Evolutionary conservation across 169 alveolate species (phyloP), one percentile per base, ranked within the genome.

Genomic region (Toxoplasma gondii): DNA sequence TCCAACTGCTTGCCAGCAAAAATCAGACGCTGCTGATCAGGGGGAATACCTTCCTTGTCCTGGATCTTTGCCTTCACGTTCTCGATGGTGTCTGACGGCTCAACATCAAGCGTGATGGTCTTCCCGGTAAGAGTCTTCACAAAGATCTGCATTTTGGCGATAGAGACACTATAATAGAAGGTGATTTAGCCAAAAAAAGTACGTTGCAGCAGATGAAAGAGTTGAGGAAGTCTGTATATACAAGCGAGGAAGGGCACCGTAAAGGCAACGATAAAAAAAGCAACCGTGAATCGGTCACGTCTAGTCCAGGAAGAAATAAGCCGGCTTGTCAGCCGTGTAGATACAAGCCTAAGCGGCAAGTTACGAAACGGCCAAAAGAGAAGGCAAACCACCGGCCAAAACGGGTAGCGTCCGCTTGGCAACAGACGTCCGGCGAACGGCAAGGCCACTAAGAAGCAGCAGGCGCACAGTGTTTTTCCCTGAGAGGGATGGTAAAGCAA

Each of bases 61-160:
- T n/a, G n/a, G n/a, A n/a, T n/a, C n/a, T n/a, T n/a, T n/a, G n/a
- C n/a, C n/a, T n/a, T n/a, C n/a, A n/a, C n/a, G n/a, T n/a, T n/a
- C n/a, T n/a, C n/a, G n/a, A n/a, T n/a, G n/a, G n/a, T n/a, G n/a
- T n/a, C n/a, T n/a, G n/a, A n/a, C n/a, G n/a, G n/a, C n/a, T n/a
- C n/a, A n/a, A n/a, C n/a, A n/a, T n/a, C n/a, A n/a, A n/a, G n/a
- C n/a, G n/a, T n/a, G n/a, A n/a, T n/a, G n/a, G n/a, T n/a, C n/a
- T n/a, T n/a, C n/a, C 99, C 99, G 19, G 99, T 98, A 44, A 99
- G 97, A 82, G 99, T 98, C 97, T 98, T 99, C 78, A 99, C 99
- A 96, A 98, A 98, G 91, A 99, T 98, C 97, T 98, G 99, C 99
- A 98, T 98, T 64, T 64, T 64, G 74, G 74, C 74, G n/a, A 27